Conservation (phyloP, 2,329 filamentous ascomycete genomes). For the Phyllosticta citriasiana region DNA sequence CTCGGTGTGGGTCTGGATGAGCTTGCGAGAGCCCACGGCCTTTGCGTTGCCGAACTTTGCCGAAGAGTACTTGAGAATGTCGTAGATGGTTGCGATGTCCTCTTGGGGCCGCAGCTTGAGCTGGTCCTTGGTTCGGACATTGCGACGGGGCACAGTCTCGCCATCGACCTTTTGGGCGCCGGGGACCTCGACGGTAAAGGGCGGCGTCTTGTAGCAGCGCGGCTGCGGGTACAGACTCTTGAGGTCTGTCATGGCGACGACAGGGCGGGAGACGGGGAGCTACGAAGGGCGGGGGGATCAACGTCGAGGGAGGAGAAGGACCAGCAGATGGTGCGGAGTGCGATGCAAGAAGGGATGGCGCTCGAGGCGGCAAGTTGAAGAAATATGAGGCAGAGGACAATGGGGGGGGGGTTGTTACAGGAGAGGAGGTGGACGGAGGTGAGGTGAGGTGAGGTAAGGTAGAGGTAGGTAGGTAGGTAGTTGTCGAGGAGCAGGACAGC, state of each 20-base stretch:
- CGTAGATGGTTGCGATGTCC: conserved; percentile 66
- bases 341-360: not conserved
- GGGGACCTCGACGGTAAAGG: conserved; percentile 64
- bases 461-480: too few species aligned
- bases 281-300: not conserved
- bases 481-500: too few species aligned
- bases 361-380: not conserved
- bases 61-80: conserved; percentile 63
- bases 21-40: conserved; percentile 54
- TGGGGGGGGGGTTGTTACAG: not conserved
- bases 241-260: conserved; percentile 29
- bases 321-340: not conserved
- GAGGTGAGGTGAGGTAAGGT: not conserved
- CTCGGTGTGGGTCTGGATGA: conserved; percentile 71
- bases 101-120: conserved; percentile 56
- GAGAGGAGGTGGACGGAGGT: not conserved
- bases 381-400: not conserved
- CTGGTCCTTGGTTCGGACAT: conserved; percentile 59
- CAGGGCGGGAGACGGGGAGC: conserved; percentile 8
- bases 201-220: conserved; percentile 49
- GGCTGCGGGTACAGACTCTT: conserved; percentile 40
- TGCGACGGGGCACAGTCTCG: conserved; percentile 75
- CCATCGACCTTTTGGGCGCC: conserved; percentile 60
- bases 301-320: not conserved
- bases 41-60: conserved; percentile 44